Conservation (phyloP, 1,139 yeast species). For the Pichia norvegensis region DNA sequence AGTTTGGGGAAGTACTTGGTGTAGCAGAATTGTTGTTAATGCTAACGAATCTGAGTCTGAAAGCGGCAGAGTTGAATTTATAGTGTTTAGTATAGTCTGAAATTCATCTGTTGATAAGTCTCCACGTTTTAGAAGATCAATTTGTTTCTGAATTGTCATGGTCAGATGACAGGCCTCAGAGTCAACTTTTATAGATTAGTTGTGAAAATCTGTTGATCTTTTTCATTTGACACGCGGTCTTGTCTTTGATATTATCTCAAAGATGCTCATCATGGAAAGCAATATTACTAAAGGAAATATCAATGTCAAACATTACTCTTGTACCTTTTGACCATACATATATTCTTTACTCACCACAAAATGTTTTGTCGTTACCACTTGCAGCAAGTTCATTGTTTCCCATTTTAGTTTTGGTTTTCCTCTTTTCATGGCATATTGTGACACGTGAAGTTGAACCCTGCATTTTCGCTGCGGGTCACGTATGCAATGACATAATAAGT, state of each 20-base stretch:
- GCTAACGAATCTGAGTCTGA: conserved; percentile 6
- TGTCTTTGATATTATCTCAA: no score
- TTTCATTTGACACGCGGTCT: no score
- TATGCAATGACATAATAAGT: conserved; percentile 66
- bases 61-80: conserved; percentile 4
- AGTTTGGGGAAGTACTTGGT: conserved; percentile 12
- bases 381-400: conserved; percentile 83
- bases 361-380: conserved; percentile 48
- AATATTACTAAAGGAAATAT: no score
- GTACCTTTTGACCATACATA: conserved; percentile 64
- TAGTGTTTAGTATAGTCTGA: conserved; percentile 9
- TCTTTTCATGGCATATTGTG: conserved; percentile 74
- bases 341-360: conserved; percentile 68
- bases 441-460: conserved; percentile 85
- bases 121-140: neutral
- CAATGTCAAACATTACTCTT: conserved; percentile 1
- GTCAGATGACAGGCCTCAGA: neutral
- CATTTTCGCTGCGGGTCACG: conserved; percentile 78
- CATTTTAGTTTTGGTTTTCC: conserved; percentile 67
- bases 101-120: conserved; percentile 9
- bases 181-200: neutral
- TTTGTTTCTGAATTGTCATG: neutral
- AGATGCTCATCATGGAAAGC: no score
- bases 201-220: no score
- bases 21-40: conserved; percentile 8